phyloP scores from a whole-genome alignment of 768 basidiomycete species.

The Suillus lakei region DNA sequence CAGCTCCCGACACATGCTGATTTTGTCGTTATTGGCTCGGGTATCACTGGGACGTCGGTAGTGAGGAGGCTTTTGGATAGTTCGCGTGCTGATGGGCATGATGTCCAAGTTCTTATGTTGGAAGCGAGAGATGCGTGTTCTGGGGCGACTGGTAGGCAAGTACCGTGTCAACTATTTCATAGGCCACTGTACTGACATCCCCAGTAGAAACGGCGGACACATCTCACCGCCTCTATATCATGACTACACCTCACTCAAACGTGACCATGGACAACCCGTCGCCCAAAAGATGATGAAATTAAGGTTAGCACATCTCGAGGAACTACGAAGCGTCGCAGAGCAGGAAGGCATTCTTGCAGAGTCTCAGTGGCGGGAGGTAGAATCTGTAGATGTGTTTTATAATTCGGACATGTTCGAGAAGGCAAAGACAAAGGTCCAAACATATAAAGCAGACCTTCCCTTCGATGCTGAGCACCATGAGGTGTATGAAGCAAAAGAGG shows the following conservation, averaged over 20 bases:
- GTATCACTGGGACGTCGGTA: conserved; percentile 71
- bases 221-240: conserved; percentile 63
- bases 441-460: conserved; percentile 55
- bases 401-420: conserved; percentile 44
- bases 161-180: not conserved
- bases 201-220: conserved; percentile 70
- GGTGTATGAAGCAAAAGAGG: conserved; percentile 39
- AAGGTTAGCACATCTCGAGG: conserved; percentile 59
- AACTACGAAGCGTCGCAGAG: conserved; percentile 52
- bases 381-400: conserved; percentile 62
- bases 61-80: conserved; percentile 56
- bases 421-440: conserved; percentile 46
- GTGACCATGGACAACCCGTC: conserved; percentile 45
- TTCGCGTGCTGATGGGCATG: conserved; percentile 26
- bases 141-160: conserved; percentile 74
- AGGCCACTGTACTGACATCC: not conserved
- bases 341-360: conserved; percentile 55
- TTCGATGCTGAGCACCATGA: conserved; percentile 44
- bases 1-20: conserved; percentile 51
- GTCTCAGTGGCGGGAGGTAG: conserved; percentile 62
- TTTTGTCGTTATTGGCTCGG: conserved; percentile 76
- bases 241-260: conserved; percentile 56
- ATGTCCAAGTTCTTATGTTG: conserved; percentile 65
- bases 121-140: conserved; percentile 82
- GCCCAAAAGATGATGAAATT: conserved; percentile 65